phyloP scores from a whole-genome alignment of 2,329 filamentous ascomycete genomes.

The Sporothrix curviconia region DNA sequence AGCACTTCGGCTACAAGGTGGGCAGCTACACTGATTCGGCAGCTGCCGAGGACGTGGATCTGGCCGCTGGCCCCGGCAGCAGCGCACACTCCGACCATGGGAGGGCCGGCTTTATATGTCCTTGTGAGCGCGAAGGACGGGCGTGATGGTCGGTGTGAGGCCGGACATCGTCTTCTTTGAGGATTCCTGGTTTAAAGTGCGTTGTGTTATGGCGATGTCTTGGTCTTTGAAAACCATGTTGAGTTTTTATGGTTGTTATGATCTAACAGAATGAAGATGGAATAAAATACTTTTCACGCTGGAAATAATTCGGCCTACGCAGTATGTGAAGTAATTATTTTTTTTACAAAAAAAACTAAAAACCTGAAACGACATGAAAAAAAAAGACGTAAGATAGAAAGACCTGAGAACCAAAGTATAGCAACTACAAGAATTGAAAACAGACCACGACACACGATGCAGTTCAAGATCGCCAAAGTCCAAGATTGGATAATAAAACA shows the following conservation, averaged over 20 bases:
- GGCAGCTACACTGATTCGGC: constrained; percentile 28
- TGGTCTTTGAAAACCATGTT: neutral
- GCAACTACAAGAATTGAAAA: too few species aligned
- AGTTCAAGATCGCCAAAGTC: too few species aligned
- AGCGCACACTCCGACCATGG: constrained; percentile 27
- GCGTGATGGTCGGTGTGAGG: too few species aligned
- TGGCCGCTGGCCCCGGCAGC: neutral
- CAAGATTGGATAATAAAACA: too few species aligned
- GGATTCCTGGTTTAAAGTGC: neutral
- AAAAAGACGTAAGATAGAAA: neutral
- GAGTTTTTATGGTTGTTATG: too few species aligned
- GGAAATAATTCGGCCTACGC: neutral
- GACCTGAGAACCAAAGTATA: too few species aligned
- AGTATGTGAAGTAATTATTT: neutral
- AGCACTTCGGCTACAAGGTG: constrained; percentile 20
- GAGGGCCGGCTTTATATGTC: constrained; percentile 30
- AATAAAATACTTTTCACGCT: neutral
- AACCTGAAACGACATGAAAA: neutral
- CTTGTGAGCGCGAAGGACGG: neutral
- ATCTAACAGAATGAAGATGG: neutral
- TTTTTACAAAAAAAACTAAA: neutral
- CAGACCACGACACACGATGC: too few species aligned
- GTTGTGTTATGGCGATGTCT: neutral
- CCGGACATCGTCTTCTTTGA: too few species aligned
- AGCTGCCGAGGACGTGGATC: constrained; percentile 7